Evolutionary conservation across 768 basidiomycete genomes (phyloP), one percentile per base, ranked within the genome.

Genomic region (Gymnopilus dilepis): DNA sequence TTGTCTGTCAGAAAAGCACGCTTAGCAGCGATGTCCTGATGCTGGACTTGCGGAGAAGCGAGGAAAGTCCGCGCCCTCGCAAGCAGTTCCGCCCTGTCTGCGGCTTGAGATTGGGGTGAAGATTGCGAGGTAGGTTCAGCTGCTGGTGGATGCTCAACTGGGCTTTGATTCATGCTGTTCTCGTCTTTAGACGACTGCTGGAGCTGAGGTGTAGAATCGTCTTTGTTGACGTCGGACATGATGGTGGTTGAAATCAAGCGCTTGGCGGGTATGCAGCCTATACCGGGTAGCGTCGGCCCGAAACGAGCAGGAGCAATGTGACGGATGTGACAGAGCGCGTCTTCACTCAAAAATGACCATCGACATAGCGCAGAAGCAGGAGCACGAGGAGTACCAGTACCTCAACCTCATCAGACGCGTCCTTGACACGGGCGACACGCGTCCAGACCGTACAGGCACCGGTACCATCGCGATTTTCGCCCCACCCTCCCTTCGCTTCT

Each of bases 401-500:
- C 86, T 97, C 41, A 73, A 84, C 59, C 88, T 99, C 67, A 92
- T 98, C 59, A 76, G 84, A 58, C 82, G 81, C 63, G 90, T 96
- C 63, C 81, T 98, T 41, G 80, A 86, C 40, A 81, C 81, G 0
- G 97, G 97, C 11, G 93, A 93, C 59, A 64, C 76, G 9, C 88
- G 97, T 31, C 86, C 91, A 58, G 97, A 99, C 71, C 88, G 97
- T 51, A 99, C 97, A 0, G 97, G 97, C 17, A 98, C 97, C 0
- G 97, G 97, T 56, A 98, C 96, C 9, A 77, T 93, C 66, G 90
- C 96, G 52, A 73, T 97, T 72, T 99, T 99, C 71, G 96, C 95
- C 0, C 97, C 97, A 6, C 91, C 90, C 2, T 82, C 88, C 12
- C 79, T 99, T 53, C 91, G 95, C 15, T 99, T 99, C 82, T 91